Evolutionary conservation across 1,284 basidiomycete genomes (phyloP).

Genomic region (Leccinum griseonigrum): DNA sequence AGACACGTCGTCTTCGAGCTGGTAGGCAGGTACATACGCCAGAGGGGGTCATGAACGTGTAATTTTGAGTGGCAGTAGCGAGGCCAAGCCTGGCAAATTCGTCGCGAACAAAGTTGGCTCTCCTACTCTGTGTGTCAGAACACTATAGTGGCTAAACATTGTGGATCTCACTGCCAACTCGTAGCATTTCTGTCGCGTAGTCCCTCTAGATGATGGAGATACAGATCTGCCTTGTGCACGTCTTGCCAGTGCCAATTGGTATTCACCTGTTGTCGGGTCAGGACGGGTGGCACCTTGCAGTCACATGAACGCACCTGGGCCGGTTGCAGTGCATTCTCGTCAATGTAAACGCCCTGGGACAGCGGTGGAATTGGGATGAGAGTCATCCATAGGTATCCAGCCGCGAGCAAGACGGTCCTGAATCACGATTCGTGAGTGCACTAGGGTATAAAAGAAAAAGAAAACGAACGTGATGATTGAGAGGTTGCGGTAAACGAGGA

Average conservation of each 20-base stretch:
- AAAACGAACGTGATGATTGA: constrained; percentile 33
- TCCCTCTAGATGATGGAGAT: constrained; percentile 66
- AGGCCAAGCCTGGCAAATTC: constrained; percentile 74
- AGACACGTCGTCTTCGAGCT: constrained; percentile 15
- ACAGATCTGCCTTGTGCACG: constrained; percentile 79
- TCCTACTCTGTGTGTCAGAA: constrained; percentile 43
- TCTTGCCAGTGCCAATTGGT: constrained; percentile 89
- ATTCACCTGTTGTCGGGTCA: constrained; percentile 59
- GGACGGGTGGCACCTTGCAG: not conserved
- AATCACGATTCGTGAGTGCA: not conserved
- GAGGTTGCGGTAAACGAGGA: constrained; percentile 23
- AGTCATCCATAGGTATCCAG: constrained; percentile 75
- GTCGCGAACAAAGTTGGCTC: constrained; percentile 51
- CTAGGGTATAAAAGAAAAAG: not conserved
- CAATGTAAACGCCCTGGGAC: constrained; percentile 75
- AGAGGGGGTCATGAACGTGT: constrained; percentile 51
- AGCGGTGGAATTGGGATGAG: constrained; percentile 65
- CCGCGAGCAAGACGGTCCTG: constrained; percentile 55
- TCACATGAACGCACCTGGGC: constrained; percentile 57
- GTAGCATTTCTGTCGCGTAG: constrained; percentile 64
- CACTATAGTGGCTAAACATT: not conserved
- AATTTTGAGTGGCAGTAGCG: constrained; percentile 64
- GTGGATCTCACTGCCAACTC: constrained; percentile 61
- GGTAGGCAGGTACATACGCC: constrained; percentile 38
- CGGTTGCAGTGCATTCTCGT: constrained; percentile 93